Evolutionary conservation across 169 alveolate species (phyloP), one percentile per base, ranked within the genome.

Genomic region (Babesia ovata): DNA sequence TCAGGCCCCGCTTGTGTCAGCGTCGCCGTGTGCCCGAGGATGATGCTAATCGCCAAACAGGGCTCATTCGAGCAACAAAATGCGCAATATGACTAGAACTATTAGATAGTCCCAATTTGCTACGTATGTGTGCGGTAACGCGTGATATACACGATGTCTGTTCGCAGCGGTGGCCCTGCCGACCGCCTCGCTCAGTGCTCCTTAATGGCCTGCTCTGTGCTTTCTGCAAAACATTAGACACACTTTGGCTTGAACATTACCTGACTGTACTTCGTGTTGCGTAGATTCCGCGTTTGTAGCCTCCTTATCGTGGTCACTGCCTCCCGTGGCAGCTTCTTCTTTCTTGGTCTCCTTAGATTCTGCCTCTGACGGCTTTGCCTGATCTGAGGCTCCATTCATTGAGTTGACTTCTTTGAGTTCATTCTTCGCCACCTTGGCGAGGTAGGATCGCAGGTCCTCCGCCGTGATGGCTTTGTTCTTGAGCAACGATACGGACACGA

Each of bases 361-460:
- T 6, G 28, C 4, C 36, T 59, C 46, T 2, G 14, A 11, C 29
- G 67, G 22, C 21, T 21, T 36, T 26, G 33, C 74, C 45, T 21
- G 21, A 17, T 45, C 22, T 1, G 62, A 26, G 22, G 29, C 70
- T 7, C 70, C 70, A 29, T 13, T 53, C 33, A 57, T 21, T 2
- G 81, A n/a, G 81, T 28, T 62, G 52, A 81, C 70, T 21, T 81
- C 85, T 52, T 48, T 58, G 42, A 81, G 69, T 29, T 81, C 88
- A 52, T 72, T 42, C 16, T 60, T 63, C 11, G 69, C 44, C 28
- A 71, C 85, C 54, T 81, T 54, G 17, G 63, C 53, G 36, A 81
- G 63, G 45, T 81, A 65, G 9, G 65, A 45, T 4, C 77, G 75
- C 16, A 81, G 63, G 39, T 74, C 86, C 46, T 74, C 75, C 19